These are phyloP conservation scores for Coriaria nepalensis DNA, from an alignment of 306 rosid genomes.

Conservation along the genomic window DNA sequence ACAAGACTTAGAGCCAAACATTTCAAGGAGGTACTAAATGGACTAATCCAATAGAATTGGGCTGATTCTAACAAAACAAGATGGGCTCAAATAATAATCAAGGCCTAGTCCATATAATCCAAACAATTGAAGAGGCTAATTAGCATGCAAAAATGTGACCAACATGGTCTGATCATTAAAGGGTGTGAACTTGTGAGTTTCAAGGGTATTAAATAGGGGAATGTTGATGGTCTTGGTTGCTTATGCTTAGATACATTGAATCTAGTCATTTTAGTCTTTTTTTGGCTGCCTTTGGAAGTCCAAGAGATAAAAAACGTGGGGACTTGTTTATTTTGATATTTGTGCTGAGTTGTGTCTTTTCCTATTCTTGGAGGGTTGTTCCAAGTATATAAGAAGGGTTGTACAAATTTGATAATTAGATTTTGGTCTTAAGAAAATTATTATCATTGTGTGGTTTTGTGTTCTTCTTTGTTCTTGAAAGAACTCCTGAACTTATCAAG, in stretches of 20 bases:
- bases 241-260: not conserved
- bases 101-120: not conserved
- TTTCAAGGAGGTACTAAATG: too few relatives aligned
- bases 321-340: not conserved
- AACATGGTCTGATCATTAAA: not conserved
- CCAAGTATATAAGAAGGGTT: not conserved
- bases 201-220: not conserved
- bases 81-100: too few relatives aligned
- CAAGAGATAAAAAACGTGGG: not conserved
- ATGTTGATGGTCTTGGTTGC: not conserved
- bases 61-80: too few relatives aligned
- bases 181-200: not conserved
- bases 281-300: not conserved
- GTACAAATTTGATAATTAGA: not conserved
- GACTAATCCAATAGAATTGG: too few relatives aligned
- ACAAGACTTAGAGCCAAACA: too few relatives aligned
- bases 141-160: not conserved
- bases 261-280: not conserved
- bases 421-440: not conserved
- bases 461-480: slow-evolving; percentile 3
- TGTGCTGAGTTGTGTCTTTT: too few relatives aligned
- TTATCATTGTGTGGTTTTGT: not conserved
- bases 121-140: not conserved
- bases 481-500: slow-evolving; percentile 5
- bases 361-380: slow-evolving; percentile 8